Evolutionary conservation across 73 alveolate species (phyloP), one percentile per base, ranked within the genome.

Genomic region (Breviolum minutum): DNA sequence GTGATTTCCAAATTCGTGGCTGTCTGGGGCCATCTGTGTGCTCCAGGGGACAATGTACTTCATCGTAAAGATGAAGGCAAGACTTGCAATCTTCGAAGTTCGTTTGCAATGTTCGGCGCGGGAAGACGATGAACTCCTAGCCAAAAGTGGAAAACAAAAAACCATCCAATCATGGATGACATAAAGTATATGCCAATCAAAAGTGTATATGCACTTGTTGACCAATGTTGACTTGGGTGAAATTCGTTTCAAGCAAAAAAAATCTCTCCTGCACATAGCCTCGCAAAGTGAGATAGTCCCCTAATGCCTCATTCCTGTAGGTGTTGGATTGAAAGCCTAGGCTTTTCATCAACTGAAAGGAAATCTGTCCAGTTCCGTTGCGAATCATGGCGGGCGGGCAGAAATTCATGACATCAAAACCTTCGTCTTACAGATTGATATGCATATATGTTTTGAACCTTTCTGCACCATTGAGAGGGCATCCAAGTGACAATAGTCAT

Each of bases 51-150:
- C 97, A 91, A 68, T 91, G 97, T 6, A 73, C 80, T 48, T 91
- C 80, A 26, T 91, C 97, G 77, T 91, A 91, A 66, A 91, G 79
- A 62, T 91, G 97, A 30, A 91, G 66, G 79, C 97, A 91, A 26
- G 89, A 73, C 97, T 91, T 71, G 97, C 97, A 91, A 63, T 74
- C 97, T 24, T 91, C 97, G 64, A 73, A 91, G 89, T 91, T 74
- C 61, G 97, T 91, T 61, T 91, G 97, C 97, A 91, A 66, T 3
- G 97, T 60, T 48, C 97, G 97, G 40, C 97, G 97, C 60, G 97
- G 97, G 61, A 91, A 91, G 54, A 91, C 97, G 8, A 80, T 71
- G 97, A 91, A 91, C 89, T 91, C 85, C 97, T 91, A 0, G 54
- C 54, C 54, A 0, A 40, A 3, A 17, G n/a, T 2, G 6, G 77